Evolutionary conservation across 768 basidiomycete genomes (phyloP).

Genomic region (Naganishia kalamii): DNA sequence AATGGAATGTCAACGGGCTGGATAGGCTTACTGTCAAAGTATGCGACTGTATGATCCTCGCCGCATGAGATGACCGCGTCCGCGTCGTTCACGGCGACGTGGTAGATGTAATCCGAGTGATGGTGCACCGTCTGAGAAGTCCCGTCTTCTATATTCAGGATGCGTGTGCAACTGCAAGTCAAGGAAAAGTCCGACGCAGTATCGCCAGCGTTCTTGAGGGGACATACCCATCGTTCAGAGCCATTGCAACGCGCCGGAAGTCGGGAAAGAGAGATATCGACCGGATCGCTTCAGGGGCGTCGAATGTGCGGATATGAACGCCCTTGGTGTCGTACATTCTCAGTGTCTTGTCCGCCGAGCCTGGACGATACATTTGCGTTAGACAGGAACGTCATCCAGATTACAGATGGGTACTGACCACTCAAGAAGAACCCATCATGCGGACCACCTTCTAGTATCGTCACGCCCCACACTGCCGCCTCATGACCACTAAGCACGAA

Average conservation of each 20-base stretch:
- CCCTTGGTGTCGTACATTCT: slow-evolving; percentile 32
- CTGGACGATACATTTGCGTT: not conserved
- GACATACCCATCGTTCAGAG: slow-evolving; percentile 42
- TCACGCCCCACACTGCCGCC: slow-evolving; percentile 43
- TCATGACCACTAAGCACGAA: slow-evolving; percentile 35
- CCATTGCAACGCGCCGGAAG: slow-evolving; percentile 26
- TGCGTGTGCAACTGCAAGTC: slow-evolving; percentile 28
- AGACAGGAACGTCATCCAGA: not conserved
- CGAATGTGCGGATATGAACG: slow-evolving; percentile 23
- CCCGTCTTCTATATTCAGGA: slow-evolving; percentile 31
- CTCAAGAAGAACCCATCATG: slow-evolving; percentile 34
- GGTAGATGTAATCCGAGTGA: slow-evolving; percentile 42
- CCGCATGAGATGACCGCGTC: slow-evolving; percentile 33
- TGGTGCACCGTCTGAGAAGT: slow-evolving; percentile 25
- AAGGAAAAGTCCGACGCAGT: not conserved
- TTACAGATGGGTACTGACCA: slow-evolving; percentile 24
- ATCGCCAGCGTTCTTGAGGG: not conserved
- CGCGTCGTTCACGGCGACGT: slow-evolving; percentile 18
- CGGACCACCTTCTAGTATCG: slow-evolving; percentile 32
- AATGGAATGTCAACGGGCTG: slow-evolving; percentile 1
- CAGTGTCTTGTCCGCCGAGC: slow-evolving; percentile 36
- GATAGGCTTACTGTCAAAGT: not conserved
- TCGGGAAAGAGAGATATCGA: slow-evolving; percentile 29
- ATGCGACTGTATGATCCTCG: slow-evolving; percentile 37
- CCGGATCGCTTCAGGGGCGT: slow-evolving; percentile 35